These are phyloP conservation scores for Schwanniomyces vanrijiae DNA, from an alignment of 805 yeast genomes.

Conservation along the genomic window DNA sequence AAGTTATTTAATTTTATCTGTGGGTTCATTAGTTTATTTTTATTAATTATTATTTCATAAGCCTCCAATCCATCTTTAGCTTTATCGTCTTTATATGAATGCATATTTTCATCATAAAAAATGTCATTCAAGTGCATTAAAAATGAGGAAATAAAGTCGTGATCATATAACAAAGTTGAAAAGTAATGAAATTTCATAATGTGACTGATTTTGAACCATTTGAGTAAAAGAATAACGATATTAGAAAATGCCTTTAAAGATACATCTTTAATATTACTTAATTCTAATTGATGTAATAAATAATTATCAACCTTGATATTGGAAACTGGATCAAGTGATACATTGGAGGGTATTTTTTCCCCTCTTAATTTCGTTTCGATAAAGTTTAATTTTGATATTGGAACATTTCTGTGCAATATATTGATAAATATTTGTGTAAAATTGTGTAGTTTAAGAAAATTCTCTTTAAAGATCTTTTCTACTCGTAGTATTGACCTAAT, in stretches of 20 bases:
- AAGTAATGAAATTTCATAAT: constrained; percentile 77
- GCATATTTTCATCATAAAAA: constrained; percentile 36
- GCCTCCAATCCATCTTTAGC: constrained; percentile 16
- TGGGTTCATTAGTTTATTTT: constrained; percentile 43
- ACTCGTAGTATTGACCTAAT: constrained; percentile 51
- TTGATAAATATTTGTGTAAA: constrained; percentile 64
- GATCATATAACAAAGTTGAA: constrained; percentile 70
- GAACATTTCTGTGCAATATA: constrained; percentile 54
- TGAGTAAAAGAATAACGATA: constrained; percentile 51
- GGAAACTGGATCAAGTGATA: constrained; percentile 9
- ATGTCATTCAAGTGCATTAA: constrained; percentile 34
- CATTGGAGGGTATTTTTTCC: constrained; percentile 17
- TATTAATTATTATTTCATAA: constrained; percentile 34
- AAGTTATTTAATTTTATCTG: constrained; percentile 27
- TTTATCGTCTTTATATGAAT: constrained; percentile 12
- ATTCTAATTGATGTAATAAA: constrained; percentile 49
- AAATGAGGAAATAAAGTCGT: constrained; percentile 46
- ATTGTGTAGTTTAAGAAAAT: constrained; percentile 59
- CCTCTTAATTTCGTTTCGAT: constrained; percentile 38
- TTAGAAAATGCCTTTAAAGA: constrained; percentile 59
- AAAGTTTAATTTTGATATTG: constrained; percentile 33
- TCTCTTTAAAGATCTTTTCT: constrained; percentile 55
- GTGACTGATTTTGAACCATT: constrained; percentile 82
- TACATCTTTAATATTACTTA: constrained; percentile 60
- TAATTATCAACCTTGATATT: constrained; percentile 20